Evolutionary conservation across 1,284 basidiomycete species (phyloP), one percentile per base, ranked within the genome.

Genomic region (Sanguinoderma infundibulare): DNA sequence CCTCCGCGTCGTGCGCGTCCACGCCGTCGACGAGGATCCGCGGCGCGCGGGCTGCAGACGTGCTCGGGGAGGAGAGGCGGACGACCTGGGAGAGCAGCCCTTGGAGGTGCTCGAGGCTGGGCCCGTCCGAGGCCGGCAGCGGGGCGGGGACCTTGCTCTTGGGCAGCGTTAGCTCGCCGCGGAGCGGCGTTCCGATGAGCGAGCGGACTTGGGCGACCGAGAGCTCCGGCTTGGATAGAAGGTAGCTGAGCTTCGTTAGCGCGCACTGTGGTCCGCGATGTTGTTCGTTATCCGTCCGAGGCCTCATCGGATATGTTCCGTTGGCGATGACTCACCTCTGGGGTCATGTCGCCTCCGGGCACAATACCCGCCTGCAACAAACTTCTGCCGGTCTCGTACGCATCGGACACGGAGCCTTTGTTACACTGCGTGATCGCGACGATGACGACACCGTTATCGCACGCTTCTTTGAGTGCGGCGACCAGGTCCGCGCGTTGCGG

Each of bases 391-490:
- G 93, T 90, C 71, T 92, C 92, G 69, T 97, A 96, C 6, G 87
- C 84, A 69, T 88, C 85, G 2, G 89, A 90, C 17, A 95, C 92
- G 3, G 89, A 83, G 15, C 93, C 94, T 72, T 92, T 95, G 15
- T 88, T 74, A 72, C 96, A 97, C 71, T 98, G 95, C 0, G 94
- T 91, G 60, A 97, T 95, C 12, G 95, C 94, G 51, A 98, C 94
- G 51, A 98, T 87, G 38, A 97, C 86, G 1, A 96, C 84, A 5
- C 93, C 94, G 2, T 91, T 84, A 55, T 91, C 86, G 59, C 91
- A 92, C 0, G 95, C 95, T 57, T 92, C 87, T 65, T 87, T 87
- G 59, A 97, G 81, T 0, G 86, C 88, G 24, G 83, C 72, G 72
- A 90, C 83, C 30, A 94, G 75, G 69, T 92, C 91, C 55, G 78